phyloP scores from a whole-genome alignment of 495 filamentous ascomycete genomes.

The Usnea hakonensis region DNA sequence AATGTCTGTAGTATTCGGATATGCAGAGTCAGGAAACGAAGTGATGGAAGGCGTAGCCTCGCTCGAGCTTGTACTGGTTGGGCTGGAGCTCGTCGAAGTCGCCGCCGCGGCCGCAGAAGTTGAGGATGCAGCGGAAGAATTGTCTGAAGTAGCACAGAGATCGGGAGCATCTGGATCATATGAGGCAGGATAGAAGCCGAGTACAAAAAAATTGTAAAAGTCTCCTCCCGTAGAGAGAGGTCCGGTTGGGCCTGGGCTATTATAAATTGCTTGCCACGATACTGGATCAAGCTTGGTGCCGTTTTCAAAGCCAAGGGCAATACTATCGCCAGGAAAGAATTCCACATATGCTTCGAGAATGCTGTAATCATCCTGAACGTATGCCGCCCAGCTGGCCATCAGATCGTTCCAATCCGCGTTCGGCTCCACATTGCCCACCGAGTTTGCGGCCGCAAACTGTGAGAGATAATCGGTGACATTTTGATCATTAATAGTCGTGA shows the following conservation, averaged over 20 bases:
- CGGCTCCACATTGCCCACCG: conserved; percentile 35
- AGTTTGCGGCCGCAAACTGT: conserved; percentile 33
- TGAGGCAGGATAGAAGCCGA: conserved; percentile 30
- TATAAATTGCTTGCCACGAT: conserved; percentile 33
- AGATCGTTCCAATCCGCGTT: conserved; percentile 45
- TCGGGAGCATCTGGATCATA: conserved; percentile 17
- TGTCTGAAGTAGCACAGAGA: conserved; percentile 1
- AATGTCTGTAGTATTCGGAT: conserved; percentile 28
- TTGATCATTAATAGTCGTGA: conserved; percentile 39
- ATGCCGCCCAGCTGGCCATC: conserved; percentile 34
- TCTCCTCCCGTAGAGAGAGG: conserved; percentile 41
- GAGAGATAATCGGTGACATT: conserved; percentile 34
- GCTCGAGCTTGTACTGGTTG: conserved; percentile 9
- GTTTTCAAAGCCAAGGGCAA: conserved; percentile 35
- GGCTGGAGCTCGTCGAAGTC: neutral
- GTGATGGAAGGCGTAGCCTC: conserved; percentile 13
- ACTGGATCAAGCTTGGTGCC: conserved; percentile 22
- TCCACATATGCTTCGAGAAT: conserved; percentile 28
- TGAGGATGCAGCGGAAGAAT: too few relatives aligned
- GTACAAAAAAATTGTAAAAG: conserved; percentile 43
- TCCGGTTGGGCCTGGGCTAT: conserved; percentile 30
- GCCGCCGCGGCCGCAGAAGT: neutral
- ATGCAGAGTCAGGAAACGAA: conserved; percentile 26
- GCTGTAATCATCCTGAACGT: conserved; percentile 33
- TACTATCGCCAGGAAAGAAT: conserved; percentile 41